phyloP scores from a whole-genome alignment of 805 yeast species.

The Hanseniaspora pseudoguilliermondii region DNA sequence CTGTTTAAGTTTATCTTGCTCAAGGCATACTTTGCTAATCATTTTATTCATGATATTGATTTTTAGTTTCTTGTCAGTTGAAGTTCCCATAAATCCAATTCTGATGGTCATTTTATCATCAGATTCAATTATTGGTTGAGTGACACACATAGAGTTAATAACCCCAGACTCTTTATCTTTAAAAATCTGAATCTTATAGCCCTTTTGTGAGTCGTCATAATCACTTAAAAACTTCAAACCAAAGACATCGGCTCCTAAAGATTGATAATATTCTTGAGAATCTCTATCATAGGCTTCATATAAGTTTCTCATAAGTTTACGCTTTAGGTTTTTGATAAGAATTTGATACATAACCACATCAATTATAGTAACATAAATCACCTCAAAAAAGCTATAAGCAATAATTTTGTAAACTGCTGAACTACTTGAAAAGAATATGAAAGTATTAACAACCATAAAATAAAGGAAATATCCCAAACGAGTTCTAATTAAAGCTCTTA shows the following conservation, averaged over 20 bases:
- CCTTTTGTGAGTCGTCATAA: neutral
- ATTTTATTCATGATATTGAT: constrained; percentile 3
- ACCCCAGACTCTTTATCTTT: neutral
- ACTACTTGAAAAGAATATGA: neutral
- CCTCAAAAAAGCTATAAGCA: neutral
- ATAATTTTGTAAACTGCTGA: neutral
- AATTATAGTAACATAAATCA: neutral
- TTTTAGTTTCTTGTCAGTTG: constrained; percentile 6
- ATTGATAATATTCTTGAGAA: neutral
- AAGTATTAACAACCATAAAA: neutral
- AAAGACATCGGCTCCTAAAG: neutral
- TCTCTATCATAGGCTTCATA: constrained; percentile 5
- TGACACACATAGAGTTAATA: constrained; percentile 3
- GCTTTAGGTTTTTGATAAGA: neutral
- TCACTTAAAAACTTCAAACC: neutral
- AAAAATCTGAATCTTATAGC: neutral
- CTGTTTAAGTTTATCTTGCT: neutral
- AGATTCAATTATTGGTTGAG: neutral
- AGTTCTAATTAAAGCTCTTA: neutral
- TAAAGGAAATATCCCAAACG: neutral
- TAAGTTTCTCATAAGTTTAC: neutral
- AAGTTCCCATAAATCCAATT: constrained; percentile 10
- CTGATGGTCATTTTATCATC: neutral
- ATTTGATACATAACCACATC: constrained; percentile 1
- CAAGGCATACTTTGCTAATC: neutral